These are phyloP conservation scores for Amauroascus niger DNA, from an alignment of 2,329 filamentous ascomycete species.

Conservation along the genomic window DNA sequence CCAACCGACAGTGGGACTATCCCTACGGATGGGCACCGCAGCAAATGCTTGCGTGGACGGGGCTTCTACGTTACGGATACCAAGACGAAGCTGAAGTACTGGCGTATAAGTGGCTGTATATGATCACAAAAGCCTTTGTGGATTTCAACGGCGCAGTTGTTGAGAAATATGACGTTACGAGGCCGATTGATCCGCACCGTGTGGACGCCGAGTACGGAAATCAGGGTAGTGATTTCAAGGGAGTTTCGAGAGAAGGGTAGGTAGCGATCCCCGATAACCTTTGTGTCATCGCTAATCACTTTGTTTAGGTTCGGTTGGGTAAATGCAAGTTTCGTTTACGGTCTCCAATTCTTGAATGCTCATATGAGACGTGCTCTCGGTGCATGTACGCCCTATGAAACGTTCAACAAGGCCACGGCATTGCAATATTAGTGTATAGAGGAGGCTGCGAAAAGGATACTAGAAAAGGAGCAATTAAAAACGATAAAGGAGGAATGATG, in stretches of 20 bases:
- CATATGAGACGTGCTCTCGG: slow-evolving; percentile 85
- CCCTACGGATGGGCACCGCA: slow-evolving; percentile 98
- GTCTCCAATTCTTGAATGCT: slow-evolving; percentile 74
- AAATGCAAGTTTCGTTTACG: slow-evolving; percentile 94
- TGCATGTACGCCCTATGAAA: slow-evolving; percentile 76
- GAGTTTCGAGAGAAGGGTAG: slow-evolving; percentile 90
- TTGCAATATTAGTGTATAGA: slow-evolving; percentile 8
- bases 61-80: slow-evolving; percentile 82
- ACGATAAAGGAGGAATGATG: no score
- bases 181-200: slow-evolving; percentile 78
- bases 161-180: slow-evolving; percentile 96
- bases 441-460: not conserved
- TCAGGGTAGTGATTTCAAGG: slow-evolving; percentile 90
- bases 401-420: slow-evolving; percentile 58
- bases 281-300: not conserved
- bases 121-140: slow-evolving; percentile 97
- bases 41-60: slow-evolving; percentile 96
- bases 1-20: slow-evolving; percentile 97
- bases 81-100: slow-evolving; percentile 79
- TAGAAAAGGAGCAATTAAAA: no score
- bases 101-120: slow-evolving; percentile 93
- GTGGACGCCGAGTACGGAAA: slow-evolving; percentile 98
- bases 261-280: slow-evolving; percentile 24
- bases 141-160: slow-evolving; percentile 98
- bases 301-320: slow-evolving; percentile 83